phyloP scores from a whole-genome alignment of 768 basidiomycete species.

The Agaricus blazei region DNA sequence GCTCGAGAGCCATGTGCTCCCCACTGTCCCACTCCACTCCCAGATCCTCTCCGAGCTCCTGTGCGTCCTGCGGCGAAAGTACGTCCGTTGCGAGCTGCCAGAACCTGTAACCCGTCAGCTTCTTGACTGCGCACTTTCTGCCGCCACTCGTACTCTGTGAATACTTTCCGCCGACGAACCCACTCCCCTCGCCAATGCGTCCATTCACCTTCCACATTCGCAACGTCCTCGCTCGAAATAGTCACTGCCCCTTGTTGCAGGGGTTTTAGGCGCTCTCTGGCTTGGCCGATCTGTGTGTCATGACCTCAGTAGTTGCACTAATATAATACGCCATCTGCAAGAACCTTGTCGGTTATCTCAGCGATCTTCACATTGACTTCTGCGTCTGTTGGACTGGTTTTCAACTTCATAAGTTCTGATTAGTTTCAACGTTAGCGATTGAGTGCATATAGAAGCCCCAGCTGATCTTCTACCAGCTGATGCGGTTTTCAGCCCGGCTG shows the following conservation, averaged over 20 bases:
- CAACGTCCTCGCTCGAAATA: constrained; percentile 68
- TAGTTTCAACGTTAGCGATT: constrained; percentile 12
- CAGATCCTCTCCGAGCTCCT: constrained; percentile 67
- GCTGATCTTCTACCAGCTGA: constrained; percentile 31
- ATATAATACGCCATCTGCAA: constrained; percentile 2
- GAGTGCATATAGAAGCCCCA: constrained; percentile 24
- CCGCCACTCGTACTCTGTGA: constrained; percentile 53
- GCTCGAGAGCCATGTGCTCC: constrained; percentile 67
- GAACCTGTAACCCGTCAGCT: constrained; percentile 42
- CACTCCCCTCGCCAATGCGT: constrained; percentile 77
- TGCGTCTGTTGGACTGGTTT: constrained; percentile 60
- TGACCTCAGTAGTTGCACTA: constrained; percentile 10
- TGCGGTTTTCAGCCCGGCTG: constrained; percentile 46
- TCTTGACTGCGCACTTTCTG: constrained; percentile 7
- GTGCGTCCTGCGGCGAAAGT: constrained; percentile 59
- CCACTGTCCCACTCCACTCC: constrained; percentile 75
- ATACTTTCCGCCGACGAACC: constrained; percentile 70
- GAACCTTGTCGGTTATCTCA: constrained; percentile 49
- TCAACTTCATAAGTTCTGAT: constrained; percentile 62
- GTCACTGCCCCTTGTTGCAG: constrained; percentile 63
- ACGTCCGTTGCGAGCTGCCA: constrained; percentile 70
- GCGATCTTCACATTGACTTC: constrained; percentile 55
- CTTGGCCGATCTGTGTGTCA: constrained; percentile 40
- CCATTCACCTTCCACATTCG: constrained; percentile 70
- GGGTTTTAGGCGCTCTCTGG: constrained; percentile 49